Conservation (phyloP, 495 filamentous ascomycete species). For the Penicillium steckii region DNA sequence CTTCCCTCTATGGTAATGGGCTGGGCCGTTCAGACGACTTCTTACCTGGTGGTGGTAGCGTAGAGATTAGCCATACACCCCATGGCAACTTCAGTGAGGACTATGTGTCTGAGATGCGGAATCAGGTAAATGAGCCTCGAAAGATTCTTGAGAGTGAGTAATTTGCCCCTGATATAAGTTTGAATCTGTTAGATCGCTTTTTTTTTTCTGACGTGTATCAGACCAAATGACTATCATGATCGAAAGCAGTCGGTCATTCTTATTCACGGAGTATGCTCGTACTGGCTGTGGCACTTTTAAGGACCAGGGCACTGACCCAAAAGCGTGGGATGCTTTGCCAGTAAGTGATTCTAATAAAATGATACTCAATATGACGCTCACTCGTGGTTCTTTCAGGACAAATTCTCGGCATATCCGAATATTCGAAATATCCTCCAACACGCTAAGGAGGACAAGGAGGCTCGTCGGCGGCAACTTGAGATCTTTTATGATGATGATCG, state of each 20-base stretch:
- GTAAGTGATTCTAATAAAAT: slow-evolving; percentile 14
- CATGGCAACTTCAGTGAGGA: slow-evolving; percentile 42
- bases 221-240: slow-evolving; percentile 37
- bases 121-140: slow-evolving; percentile 39
- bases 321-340: slow-evolving; percentile 41
- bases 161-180: no score
- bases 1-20: slow-evolving; percentile 39
- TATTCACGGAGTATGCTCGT: slow-evolving; percentile 42
- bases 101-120: slow-evolving; percentile 40
- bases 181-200: no score
- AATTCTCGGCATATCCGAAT: slow-evolving; percentile 37
- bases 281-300: slow-evolving; percentile 35
- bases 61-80: slow-evolving; percentile 41
- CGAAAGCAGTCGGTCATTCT: slow-evolving; percentile 39
- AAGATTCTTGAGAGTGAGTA: slow-evolving; percentile 36
- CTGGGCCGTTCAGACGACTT: slow-evolving; percentile 43
- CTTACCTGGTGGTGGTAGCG: slow-evolving; percentile 40
- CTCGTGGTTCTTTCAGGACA: slow-evolving; percentile 20
- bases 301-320: slow-evolving; percentile 38
- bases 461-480: slow-evolving; percentile 21
- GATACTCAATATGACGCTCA: no score
- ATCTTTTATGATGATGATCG: slow-evolving; percentile 30
- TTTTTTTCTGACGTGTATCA: neutral
- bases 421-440: slow-evolving; percentile 33
- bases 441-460: slow-evolving; percentile 34